Conservation (phyloP, 129 eudicot genomes). For the Pulicaria dysenterica region DNA sequence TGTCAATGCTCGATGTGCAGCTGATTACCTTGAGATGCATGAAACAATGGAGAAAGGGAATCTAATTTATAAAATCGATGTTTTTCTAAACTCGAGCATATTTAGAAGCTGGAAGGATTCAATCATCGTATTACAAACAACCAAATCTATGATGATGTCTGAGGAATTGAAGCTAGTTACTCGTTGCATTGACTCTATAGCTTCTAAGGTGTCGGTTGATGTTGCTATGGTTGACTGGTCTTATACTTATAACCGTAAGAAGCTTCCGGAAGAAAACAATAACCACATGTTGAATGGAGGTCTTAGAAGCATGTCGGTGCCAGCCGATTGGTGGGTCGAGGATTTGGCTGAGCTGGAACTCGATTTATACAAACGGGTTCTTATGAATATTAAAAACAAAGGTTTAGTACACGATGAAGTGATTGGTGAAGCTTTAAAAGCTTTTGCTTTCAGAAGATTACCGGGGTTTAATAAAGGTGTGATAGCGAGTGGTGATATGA, state of each 20-base stretch:
- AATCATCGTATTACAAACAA: slow-evolving; percentile 78
- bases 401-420: slow-evolving; percentile 62
- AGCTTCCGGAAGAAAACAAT: slow-evolving; percentile 73
- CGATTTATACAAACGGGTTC: slow-evolving; percentile 68
- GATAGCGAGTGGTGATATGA: slow-evolving; percentile 44
- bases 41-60: slow-evolving; percentile 90
- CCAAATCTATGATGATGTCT: slow-evolving; percentile 54
- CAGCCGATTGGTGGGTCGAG: slow-evolving; percentile 98
- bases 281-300: slow-evolving; percentile 52
- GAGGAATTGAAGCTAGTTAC: slow-evolving; percentile 77
- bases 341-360: slow-evolving; percentile 86
- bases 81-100: slow-evolving; percentile 71
- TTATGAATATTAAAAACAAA: slow-evolving; percentile 65
- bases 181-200: slow-evolving; percentile 69
- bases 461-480: slow-evolving; percentile 74
- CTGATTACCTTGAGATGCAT: slow-evolving; percentile 91
- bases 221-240: slow-evolving; percentile 90
- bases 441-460: slow-evolving; percentile 65
- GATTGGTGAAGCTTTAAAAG: slow-evolving; percentile 91
- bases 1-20: slow-evolving; percentile 76
- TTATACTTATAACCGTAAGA: slow-evolving; percentile 75
- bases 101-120: slow-evolving; percentile 98
- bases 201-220: slow-evolving; percentile 75
- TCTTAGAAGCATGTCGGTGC: slow-evolving; percentile 61
- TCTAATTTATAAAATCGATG: slow-evolving; percentile 82